These are phyloP conservation scores for Falciphora oryzae DNA, from an alignment of 2,329 filamentous ascomycete genomes.

Conservation along the genomic window DNA sequence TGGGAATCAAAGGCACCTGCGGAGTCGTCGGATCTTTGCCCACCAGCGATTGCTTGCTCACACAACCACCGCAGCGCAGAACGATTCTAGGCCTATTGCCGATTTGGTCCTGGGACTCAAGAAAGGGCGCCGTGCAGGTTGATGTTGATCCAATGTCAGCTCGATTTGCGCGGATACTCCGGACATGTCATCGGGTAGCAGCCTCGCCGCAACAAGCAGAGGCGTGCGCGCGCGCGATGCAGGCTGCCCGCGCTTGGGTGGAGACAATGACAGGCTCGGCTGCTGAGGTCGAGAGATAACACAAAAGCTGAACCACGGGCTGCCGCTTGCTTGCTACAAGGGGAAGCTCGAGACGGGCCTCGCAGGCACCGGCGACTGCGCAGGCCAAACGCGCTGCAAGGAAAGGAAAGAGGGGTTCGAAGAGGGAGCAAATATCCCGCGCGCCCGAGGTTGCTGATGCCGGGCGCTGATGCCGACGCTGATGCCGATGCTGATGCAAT, in stretches of 20 bases:
- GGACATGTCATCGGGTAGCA: neutral
- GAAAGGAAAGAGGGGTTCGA: neutral
- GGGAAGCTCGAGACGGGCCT: neutral
- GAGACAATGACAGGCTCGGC: neutral
- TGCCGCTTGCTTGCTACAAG: neutral
- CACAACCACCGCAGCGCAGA: neutral
- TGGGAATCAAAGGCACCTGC: neutral
- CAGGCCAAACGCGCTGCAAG: neutral
- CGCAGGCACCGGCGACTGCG: neutral
- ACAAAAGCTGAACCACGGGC: neutral
- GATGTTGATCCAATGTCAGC: neutral
- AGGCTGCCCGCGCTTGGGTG: neutral
- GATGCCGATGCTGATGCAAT: slow-evolving; percentile 1
- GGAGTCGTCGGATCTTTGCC: slow-evolving; percentile 1
- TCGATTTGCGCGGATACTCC: neutral
- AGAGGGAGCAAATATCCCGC: neutral
- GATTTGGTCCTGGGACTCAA: neutral
- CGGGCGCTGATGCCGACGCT: neutral
- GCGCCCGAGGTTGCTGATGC: neutral
- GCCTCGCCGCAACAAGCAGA: neutral
- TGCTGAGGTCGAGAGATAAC: neutral
- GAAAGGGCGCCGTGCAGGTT: neutral
- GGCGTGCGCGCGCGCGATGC: no score
- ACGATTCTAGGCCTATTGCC: neutral
- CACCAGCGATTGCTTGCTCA: neutral